A percentile compares a stretch with the other conserved stretches of the same genome.
Evolutionary conservation across 2,329 filamentous ascomycete species (phyloP).

Genomic region (Aspergillus jensenii): DNA sequence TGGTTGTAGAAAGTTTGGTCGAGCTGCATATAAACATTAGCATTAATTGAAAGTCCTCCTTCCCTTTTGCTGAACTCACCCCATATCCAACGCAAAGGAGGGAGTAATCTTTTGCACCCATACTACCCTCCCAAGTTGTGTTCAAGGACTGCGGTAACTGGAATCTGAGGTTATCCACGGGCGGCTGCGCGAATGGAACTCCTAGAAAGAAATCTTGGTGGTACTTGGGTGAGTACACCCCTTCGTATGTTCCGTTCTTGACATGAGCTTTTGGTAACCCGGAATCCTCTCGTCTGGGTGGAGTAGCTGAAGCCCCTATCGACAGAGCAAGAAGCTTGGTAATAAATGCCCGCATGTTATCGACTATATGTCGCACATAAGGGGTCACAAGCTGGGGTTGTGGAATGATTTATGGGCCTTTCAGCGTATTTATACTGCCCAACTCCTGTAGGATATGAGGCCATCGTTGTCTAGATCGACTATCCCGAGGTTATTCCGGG

Average conservation of each 20-base stretch:
- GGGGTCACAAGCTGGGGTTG: background rate
- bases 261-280: no score
- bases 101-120: slow-evolving; percentile 9
- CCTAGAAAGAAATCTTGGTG: slow-evolving; percentile 22
- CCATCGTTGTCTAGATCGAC: background rate
- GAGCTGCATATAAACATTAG: background rate
- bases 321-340: background rate
- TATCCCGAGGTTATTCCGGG: background rate
- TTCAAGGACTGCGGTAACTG: slow-evolving; percentile 11
- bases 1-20: slow-evolving; percentile 6
- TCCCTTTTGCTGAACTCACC: no score
- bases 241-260: slow-evolving; percentile 14
- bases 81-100: slow-evolving; percentile 2
- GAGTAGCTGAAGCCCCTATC: background rate
- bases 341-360: background rate
- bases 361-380: background rate
- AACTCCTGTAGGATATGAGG: background rate
- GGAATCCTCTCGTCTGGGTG: background rate
- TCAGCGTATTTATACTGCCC: background rate
- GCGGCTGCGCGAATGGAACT: slow-evolving; percentile 19
- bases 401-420: background rate
- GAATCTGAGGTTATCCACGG: slow-evolving; percentile 10
- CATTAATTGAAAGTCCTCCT: no score
- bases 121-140: slow-evolving; percentile 1
- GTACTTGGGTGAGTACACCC: slow-evolving; percentile 9